A percentile compares a stretch with the other conserved stretches of the same genome.
Conservation (phyloP, 164 flowering plant genomes). For the Hamamelis virginiana region DNA sequence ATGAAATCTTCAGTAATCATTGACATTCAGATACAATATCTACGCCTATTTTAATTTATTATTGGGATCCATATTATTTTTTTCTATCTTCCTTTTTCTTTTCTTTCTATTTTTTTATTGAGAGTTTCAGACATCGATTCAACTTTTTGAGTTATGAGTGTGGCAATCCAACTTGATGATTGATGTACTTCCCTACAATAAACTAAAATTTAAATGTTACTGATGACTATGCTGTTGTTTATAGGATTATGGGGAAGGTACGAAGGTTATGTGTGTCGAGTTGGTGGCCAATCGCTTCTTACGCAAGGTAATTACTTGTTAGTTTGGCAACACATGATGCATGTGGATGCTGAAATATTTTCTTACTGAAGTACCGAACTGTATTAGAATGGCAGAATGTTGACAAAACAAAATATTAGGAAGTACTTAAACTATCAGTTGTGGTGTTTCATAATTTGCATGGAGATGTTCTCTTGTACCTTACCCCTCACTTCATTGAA, state of each 20-base stretch:
- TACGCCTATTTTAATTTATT: too few relatives aligned
- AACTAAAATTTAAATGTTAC: not conserved
- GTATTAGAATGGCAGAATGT: not conserved
- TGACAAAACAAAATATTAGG: too few relatives aligned
- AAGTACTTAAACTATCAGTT: too few relatives aligned
- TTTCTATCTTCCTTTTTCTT: too few relatives aligned
- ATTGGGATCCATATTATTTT: not conserved
- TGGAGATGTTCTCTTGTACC: not conserved
- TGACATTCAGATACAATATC: too few relatives aligned
- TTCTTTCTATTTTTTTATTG: not conserved
- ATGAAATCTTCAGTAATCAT: too few relatives aligned
- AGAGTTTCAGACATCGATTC: not conserved
- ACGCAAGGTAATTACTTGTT: conserved; percentile 59
- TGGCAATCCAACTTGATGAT: not conserved
- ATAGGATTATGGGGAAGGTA: conserved; percentile 40
- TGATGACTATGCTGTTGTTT: not conserved
- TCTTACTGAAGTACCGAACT: too few relatives aligned
- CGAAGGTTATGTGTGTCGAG: conserved; percentile 85
- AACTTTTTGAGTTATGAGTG: not conserved
- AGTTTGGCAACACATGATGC: too few relatives aligned
- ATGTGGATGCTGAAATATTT: too few relatives aligned
- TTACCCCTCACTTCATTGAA: not conserved
- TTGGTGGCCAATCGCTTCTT: conserved; percentile 91
- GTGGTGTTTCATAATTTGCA: not conserved
- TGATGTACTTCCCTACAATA: not conserved